Base-by-base conservation (phyloP, 2,329 filamentous ascomycete species). In the Didymella lethalis region DNA sequence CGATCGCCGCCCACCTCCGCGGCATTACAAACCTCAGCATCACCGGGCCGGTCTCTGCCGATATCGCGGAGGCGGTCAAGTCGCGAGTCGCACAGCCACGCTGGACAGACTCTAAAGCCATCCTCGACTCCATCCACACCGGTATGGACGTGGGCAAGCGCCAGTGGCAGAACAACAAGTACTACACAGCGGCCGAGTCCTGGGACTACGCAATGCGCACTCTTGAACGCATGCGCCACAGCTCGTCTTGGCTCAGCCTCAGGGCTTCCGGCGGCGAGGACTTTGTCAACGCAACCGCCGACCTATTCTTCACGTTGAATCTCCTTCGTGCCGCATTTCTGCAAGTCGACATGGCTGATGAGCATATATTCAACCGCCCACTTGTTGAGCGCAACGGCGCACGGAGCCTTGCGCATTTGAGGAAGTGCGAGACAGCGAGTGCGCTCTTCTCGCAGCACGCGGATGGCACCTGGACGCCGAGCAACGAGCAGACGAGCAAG, bases 201-300 rank as follows among this genome's bases (percentile, higher is more conserved):
- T 70, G 68, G 68, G 56, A 63, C 3, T 67, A 69, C 31, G 57
- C 67, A 0, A 64, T 70, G 63, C 68, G 67, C 29, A 70, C 66
- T 0, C 63, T 72, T 14, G 69, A 70, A 53, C 66, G 67, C 50
- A 72, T 70, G 69, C 69, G 69, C 32, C 63, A 69, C 47, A 66
- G 63, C 31, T 69, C 69, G 0, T 68, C 68, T 1, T 72, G 69
- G 69, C 50, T 58, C 7, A 54, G 59, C 2, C 59, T 70, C 7
- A 64, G 63, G 47, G 51, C 61, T 3, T 28, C 58, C 2, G 69
- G 69, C 41, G 69, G 69, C 3, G 56, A 64, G 28, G 63, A 66
- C 31, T 72, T 72, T 41, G 65, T 69, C 0, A 68, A 70, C 40
- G 63, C 67, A 12, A 67, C 63, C 1, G 67, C 69, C 0, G 68